Evolutionary conservation across 345 rosid genomes (phyloP).

Genomic region (Turritis glabra): DNA sequence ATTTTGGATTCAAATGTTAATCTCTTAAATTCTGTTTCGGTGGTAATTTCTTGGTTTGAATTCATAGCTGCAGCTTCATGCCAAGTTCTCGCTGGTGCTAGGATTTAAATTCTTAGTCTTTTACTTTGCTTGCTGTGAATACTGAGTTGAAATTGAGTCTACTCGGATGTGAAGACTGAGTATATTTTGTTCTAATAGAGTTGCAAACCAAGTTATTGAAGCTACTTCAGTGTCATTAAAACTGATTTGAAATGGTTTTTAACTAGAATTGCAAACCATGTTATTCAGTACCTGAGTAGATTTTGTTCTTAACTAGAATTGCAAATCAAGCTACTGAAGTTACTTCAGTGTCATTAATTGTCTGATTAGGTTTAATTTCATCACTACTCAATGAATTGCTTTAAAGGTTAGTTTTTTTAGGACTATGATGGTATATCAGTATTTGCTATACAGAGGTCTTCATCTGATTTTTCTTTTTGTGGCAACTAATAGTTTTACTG

Average conservation of each 20-base stretch:
- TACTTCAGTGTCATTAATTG: not conserved
- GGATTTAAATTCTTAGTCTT: slow-evolving; percentile 8
- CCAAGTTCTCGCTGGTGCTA: not conserved
- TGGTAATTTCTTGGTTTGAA: not conserved
- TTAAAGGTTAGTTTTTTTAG: not conserved
- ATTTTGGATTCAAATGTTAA: slow-evolving; percentile 9
- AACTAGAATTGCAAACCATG: no score
- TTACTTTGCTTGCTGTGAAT: not conserved
- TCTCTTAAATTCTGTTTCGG: slow-evolving; percentile 13
- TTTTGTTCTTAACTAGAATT: not conserved
- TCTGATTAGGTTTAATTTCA: not conserved
- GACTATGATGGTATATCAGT: not conserved
- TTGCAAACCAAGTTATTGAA: slow-evolving; percentile 6
- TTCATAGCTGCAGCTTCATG: slow-evolving; percentile 8
- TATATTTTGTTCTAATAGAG: not conserved
- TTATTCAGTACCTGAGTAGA: not conserved
- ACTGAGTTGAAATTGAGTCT: slow-evolving; percentile 14
- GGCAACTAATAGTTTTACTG: not conserved
- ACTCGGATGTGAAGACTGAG: slow-evolving; percentile 16
- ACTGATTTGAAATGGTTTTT: no score
- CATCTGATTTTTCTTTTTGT: not conserved
- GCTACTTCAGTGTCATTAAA: not conserved
- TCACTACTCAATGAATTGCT: not conserved
- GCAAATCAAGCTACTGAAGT: slow-evolving; percentile 2
- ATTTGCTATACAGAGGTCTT: not conserved